phyloP scores from a whole-genome alignment of 352 stramenopile genomes.

The Pythium plurisporium region DNA sequence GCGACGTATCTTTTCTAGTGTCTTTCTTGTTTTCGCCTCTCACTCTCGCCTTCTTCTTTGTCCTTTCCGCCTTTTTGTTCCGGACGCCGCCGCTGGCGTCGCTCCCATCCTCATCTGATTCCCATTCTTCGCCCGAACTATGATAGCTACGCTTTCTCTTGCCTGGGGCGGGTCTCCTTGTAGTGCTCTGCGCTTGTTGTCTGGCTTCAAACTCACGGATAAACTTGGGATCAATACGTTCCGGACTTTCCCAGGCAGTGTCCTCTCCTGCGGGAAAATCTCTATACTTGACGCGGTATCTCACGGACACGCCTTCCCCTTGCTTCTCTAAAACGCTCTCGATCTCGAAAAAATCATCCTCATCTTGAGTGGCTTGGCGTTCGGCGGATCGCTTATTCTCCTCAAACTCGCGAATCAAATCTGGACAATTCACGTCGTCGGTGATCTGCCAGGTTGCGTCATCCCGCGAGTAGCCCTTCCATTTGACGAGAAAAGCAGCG shows the following conservation, averaged over 20 bases:
- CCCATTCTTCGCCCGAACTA: background rate
- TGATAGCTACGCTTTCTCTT: background rate
- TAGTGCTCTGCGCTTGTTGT: background rate
- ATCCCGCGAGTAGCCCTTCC: too few relatives aligned
- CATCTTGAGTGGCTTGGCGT: background rate
- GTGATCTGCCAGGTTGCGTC: background rate
- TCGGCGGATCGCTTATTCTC: background rate
- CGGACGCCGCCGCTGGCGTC: too few relatives aligned
- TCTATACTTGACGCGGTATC: background rate
- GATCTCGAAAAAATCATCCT: conserved; percentile 2
- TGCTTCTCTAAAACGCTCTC: background rate
- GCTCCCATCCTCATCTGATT: too few relatives aligned
- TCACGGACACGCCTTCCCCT: background rate
- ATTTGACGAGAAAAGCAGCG: background rate
- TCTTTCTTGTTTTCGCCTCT: too few relatives aligned
- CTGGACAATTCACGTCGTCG: background rate
- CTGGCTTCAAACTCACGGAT: background rate
- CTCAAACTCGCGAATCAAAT: background rate
- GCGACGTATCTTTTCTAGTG: too few relatives aligned
- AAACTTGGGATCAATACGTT: background rate
- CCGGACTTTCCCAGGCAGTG: background rate
- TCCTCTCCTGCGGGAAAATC: background rate
- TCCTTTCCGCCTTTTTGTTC: background rate
- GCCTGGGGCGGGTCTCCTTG: background rate
- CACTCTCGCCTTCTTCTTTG: background rate